Evolutionary conservation across 768 basidiomycete genomes (phyloP).

Genomic region (Melanogaster broomeanus): DNA sequence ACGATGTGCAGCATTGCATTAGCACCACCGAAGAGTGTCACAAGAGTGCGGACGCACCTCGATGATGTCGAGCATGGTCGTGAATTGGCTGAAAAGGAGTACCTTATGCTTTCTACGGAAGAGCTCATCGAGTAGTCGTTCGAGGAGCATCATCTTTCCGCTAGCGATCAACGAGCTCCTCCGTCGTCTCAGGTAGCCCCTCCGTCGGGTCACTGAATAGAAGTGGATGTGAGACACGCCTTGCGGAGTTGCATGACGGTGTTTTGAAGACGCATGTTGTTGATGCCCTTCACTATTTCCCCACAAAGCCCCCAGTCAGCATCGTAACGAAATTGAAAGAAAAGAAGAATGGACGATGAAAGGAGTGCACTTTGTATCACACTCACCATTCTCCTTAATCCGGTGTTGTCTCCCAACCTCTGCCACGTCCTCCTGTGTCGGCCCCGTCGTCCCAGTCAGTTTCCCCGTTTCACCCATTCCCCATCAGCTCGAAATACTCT

Average conservation of each 20-base stretch:
- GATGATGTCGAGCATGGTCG: constrained; percentile 94
- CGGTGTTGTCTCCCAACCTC: constrained; percentile 60
- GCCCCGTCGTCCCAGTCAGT: constrained; percentile 26
- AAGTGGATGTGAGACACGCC: constrained; percentile 92
- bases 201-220: constrained; percentile 57
- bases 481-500: constrained; percentile 66
- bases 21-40: not conserved
- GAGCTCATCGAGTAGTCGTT: constrained; percentile 81
- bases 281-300: constrained; percentile 71
- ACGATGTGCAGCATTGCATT: constrained; percentile 3
- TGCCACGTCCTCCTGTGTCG: constrained; percentile 47
- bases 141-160: constrained; percentile 97
- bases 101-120: constrained; percentile 84
- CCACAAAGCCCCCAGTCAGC: constrained; percentile 4
- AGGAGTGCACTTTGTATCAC: not conserved
- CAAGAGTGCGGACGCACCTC: constrained; percentile 51
- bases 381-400: constrained; percentile 60
- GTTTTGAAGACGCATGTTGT: constrained; percentile 94
- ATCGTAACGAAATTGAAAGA: not conserved
- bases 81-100: constrained; percentile 90
- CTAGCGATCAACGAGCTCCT: constrained; percentile 82
- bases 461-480: constrained; percentile 47
- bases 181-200: constrained; percentile 55
- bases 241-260: constrained; percentile 97
- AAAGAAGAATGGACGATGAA: constrained; percentile 7